Evolutionary conservation across 1,284 basidiomycete species (phyloP), one percentile per base, ranked within the genome.

Genomic region (Tylopilus sp.): DNA sequence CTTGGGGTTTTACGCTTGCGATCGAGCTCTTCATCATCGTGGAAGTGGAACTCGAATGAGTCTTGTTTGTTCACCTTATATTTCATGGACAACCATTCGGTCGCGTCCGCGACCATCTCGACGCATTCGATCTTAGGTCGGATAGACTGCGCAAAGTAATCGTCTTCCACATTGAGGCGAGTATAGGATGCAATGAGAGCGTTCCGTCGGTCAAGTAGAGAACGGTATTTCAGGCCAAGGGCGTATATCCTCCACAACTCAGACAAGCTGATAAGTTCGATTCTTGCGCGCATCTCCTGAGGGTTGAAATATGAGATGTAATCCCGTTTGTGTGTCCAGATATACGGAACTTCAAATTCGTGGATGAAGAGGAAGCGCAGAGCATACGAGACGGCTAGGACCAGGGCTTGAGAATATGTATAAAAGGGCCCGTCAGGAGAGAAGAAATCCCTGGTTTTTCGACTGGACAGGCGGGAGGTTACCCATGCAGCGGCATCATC

Each of bases 281-380:
- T 69, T 29, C 81, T 81, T 20, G 69, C 66, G 44, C 71, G 76
- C 51, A 80, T 78, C 54, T 85, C 82, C 37, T 74, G 70, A 47
- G 80, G 75, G 61, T 90, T 85, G 69, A 91, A 88, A 69, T 88
- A 83, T 40, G 85, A 86, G 63, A 96, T 86, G 66, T 92, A 88
- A 69, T 99, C 97, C 45, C 92, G 84, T 65, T 93, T 92, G 76
- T 98, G 93, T 26, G 87, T 85, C 86, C 90, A 98, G 58, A 99
- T 86, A 71, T 94, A 97, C 0, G 97, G 94, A 9, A 97, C 94
- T 68, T 99, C 97, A 60, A 91, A 84, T 58, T 92, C 84, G 48
- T 94, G 85, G 48, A 93, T 76, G 70, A 98, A 94, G 57, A 99
- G 80, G 69, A 87, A 92, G 40, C 86, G 82, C 35, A 99, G 79